Conservation (phyloP, 1,139 yeast species). For the Blastobotrys indianensis region DNA sequence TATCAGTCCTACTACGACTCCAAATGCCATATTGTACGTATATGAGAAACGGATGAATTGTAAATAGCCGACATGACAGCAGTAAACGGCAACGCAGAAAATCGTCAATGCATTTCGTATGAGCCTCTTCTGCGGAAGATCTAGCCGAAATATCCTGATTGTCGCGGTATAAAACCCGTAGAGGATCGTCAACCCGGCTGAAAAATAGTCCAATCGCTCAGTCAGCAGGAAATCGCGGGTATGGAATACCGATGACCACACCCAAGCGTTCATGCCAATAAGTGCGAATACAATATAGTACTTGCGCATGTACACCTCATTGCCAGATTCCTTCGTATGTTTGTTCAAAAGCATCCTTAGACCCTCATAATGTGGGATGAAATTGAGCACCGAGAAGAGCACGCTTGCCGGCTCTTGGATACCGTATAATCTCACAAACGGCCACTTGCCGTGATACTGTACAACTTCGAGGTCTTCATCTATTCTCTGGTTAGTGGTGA, state of each 20-base stretch:
- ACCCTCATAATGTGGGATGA: conserved; percentile 68
- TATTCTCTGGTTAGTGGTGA: conserved; percentile 54
- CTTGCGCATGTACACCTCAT: conserved; percentile 31
- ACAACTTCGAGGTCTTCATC: conserved; percentile 45
- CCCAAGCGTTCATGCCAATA: conserved; percentile 83
- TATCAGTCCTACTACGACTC: conserved; percentile 66
- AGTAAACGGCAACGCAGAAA: conserved; percentile 46
- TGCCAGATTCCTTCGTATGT: conserved; percentile 19
- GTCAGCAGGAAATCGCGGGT: conserved; percentile 73
- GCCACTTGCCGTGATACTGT: conserved; percentile 98
- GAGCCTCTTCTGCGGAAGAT: conserved; percentile 35
- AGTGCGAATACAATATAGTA: conserved; percentile 45
- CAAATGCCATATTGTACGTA: conserved; percentile 90
- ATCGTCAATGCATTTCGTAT: conserved; percentile 36
- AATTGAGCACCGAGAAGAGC: conserved; percentile 72
- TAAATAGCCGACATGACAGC: conserved; percentile 60
- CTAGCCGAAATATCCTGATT: conserved; percentile 53
- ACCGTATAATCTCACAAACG: conserved; percentile 67
- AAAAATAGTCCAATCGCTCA: conserved; percentile 83
- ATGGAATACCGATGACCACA: conserved; percentile 79
- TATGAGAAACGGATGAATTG: conserved; percentile 73
- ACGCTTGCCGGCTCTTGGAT: conserved; percentile 83
- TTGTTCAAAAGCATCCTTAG: conserved; percentile 35
- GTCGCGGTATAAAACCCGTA: conserved; percentile 67
- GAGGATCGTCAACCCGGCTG: conserved; percentile 84